These are phyloP conservation scores for Geopyxis carbonaria DNA, from an alignment of 495 filamentous ascomycete genomes.

Conservation along the genomic window DNA sequence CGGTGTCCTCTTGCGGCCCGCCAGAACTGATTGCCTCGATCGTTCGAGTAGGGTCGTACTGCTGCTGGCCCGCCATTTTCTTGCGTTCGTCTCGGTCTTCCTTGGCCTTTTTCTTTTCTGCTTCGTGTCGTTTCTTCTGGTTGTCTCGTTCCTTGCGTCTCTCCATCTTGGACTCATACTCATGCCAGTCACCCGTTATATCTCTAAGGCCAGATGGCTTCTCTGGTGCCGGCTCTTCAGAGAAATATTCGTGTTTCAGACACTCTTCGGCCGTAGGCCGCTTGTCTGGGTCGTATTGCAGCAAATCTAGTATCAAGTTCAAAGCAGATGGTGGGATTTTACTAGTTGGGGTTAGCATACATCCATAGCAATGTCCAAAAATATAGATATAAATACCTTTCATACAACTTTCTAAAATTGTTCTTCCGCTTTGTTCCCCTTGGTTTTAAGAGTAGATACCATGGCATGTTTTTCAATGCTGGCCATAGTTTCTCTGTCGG, in stretches of 20 bases:
- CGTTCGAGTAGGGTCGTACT: too few relatives aligned
- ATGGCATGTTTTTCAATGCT: conserved; percentile 73
- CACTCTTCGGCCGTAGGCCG: conserved; percentile 75
- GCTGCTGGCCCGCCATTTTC: too few relatives aligned
- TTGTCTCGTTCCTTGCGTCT: conserved; percentile 77
- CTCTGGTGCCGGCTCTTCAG: conserved; percentile 60
- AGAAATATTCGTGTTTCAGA: conserved; percentile 78
- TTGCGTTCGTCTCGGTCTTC: too few relatives aligned
- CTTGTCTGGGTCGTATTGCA: conserved; percentile 71
- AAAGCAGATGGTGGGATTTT: conserved; percentile 58
- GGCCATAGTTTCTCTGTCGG: conserved; percentile 77
- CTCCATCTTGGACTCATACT: conserved; percentile 87
- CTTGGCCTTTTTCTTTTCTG: conserved; percentile 32
- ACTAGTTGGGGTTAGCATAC: conserved; percentile 15
- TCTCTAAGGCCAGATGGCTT: conserved; percentile 68
- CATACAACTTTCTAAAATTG: conserved; percentile 71
- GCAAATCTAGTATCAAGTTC: conserved; percentile 63
- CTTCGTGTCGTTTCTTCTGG: conserved; percentile 50
- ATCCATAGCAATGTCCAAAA: neutral
- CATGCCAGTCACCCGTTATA: conserved; percentile 93
- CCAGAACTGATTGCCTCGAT: too few relatives aligned
- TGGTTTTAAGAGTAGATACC: conserved; percentile 70
- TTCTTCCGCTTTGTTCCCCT: conserved; percentile 56
- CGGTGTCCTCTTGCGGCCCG: too few relatives aligned
- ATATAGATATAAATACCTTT: conserved; percentile 28